A percentile compares a stretch with the other conserved stretches of the same genome.
Evolutionary conservation across 495 filamentous ascomycete species (phyloP).

Genomic region (Lasiosphaeria miniovina): DNA sequence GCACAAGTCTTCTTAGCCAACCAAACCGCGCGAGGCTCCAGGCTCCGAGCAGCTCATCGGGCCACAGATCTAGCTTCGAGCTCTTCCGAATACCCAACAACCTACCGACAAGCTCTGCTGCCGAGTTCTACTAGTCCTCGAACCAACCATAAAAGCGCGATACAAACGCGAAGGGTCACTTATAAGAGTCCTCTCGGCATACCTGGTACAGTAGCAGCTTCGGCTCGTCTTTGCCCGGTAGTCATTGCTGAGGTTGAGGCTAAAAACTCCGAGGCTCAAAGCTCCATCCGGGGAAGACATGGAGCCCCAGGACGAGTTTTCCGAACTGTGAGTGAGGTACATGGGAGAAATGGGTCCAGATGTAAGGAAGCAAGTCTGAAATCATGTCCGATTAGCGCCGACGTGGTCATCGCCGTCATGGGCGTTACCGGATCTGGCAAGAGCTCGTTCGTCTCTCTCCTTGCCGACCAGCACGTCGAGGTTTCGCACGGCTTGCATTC

Average conservation of each 20-base stretch:
- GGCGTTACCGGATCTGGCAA: slow-evolving; percentile 41
- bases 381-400: not conserved
- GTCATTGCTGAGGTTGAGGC: too few species aligned
- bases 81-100: not conserved
- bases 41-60: not conserved
- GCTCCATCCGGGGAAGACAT: too few species aligned
- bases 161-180: too few species aligned
- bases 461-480: slow-evolving; percentile 19
- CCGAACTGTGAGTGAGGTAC: too few species aligned
- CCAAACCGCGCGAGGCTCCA: slow-evolving; percentile 7
- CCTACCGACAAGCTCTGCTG: not conserved
- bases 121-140: too few species aligned
- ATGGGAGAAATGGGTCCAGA: not conserved
- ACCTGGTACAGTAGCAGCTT: too few species aligned
- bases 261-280: too few species aligned
- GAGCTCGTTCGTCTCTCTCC: slow-evolving; percentile 34
- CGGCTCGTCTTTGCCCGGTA: too few species aligned
- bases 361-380: not conserved
- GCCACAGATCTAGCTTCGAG: slow-evolving; percentile 1
- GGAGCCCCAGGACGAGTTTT: too few species aligned
- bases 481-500: slow-evolving; percentile 26
- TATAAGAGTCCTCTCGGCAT: too few species aligned
- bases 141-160: too few species aligned
- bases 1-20: slow-evolving; percentile 5
- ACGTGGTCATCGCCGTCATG: slow-evolving; percentile 24